Base-by-base conservation (phyloP, 768 basidiomycete species). In the Termitomyces eurrhizus region DNA sequence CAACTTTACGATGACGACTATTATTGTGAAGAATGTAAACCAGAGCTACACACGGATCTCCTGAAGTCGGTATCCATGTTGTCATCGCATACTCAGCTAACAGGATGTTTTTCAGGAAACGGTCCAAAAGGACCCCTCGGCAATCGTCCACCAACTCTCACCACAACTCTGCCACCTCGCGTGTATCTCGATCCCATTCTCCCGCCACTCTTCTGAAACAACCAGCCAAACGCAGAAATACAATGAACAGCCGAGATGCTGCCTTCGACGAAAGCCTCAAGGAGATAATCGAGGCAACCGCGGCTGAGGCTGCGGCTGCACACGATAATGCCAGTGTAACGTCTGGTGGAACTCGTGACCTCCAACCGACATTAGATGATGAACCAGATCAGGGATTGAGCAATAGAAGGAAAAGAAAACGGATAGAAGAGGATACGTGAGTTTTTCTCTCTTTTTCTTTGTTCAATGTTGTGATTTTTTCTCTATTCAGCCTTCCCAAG, bases 171-270 rank as follows among this genome's bases (percentile, higher is more conserved):
- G 71, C 73, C n/a, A 70, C 76, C 24, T 80, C 83, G 49, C 88
- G 88, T 64, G 78, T 85, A 57, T 90, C 88, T 59, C 89, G 88
- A 55, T 91, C 89, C 24, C 89, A 85, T 72, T 92, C 88, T 29
- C 92, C 89, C 2, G 77, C 78, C 9, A 76, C 80, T 71, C 65
- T 74, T 24, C 68, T 81, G 39, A 86, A 85, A 63, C 85, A 86
- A 67, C 80, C 84, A n/a, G 82, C 90, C 44, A 96, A 95, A 76
- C 86, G 93, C 56, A 82, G 97, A 62, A 94, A 93, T 67, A 99
- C 97, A 54, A 96, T 99, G 94, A 98, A 98, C 72, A 95, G 93
- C 68, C 80, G 96, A 59, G 96, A 97, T 72, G 93, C 95, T 16
- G 89, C 88, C 13, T 95, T 94, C 70, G 95, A 96, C 70, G 91